Evolutionary conservation across 371 early-diverging fungal genomes (phyloP), one percentile per base, ranked within the genome.

Genomic region (Rhizopus arrhizus): DNA sequence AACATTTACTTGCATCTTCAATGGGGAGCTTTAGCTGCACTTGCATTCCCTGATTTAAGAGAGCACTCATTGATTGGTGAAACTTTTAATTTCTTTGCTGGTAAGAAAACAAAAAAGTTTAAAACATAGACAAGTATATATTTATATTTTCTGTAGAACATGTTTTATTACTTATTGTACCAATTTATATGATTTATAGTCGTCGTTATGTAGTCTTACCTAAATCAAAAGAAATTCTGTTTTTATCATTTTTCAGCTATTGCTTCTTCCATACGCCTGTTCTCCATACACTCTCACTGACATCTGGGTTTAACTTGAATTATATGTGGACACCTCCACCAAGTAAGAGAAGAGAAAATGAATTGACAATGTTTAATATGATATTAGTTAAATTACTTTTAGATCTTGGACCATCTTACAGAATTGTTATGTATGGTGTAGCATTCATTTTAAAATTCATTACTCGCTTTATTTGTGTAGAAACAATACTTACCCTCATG

Each of bases 1-100:
- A 87, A 87, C 51, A 72, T 86, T 45, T 87, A 86, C 62, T 60
- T 85, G 28, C 82, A 85, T 65, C 75, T 81, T n/a, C 78, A 83
- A 63, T 87, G 86, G 86, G 85, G 86, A 46, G 85, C 78, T 49
- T 71, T 84, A 55, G 75, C 83, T 57, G 86, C 88, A 4, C 61
- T 86, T 51, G 55, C 79, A 7, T 75, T 78, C 42, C 88, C 88
- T 28, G 88, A 87, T 66, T 45, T 85, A 6, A 74, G 85, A 56
- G 85, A 78, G 40, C 82, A 83, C 46, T 50, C 72, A 29, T 53
- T 79, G 47, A 68, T 79, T 64, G 75, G 83, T 31, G 88, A 87
- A 64, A 70, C 80, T 2, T 78, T 83, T 38, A 86, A 86, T 62
- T 87, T 87, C 61, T 85, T 72, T 64, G 75, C 85, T 15, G 87